A percentile compares a stretch with the other conserved stretches of the same genome.
Conservation (phyloP, 202 grass and related monocot species). For the Hordeum pubiflorum region DNA sequence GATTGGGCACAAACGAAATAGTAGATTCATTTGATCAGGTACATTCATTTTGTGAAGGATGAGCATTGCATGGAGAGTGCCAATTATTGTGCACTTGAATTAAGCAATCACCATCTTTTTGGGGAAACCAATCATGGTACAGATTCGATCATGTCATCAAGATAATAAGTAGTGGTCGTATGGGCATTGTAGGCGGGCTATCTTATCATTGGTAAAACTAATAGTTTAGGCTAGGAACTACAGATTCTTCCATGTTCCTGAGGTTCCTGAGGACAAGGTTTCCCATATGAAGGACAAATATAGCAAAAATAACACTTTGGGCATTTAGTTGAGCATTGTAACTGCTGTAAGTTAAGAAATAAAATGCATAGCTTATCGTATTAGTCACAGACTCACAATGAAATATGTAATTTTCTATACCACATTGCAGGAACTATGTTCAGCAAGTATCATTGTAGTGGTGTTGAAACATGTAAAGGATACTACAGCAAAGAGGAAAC, state of each 20-base stretch:
- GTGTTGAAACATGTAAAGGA: conserved; percentile 3
- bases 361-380: not conserved
- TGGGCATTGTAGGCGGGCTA: conserved; percentile 20
- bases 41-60: conserved; percentile 9
- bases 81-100: conserved; percentile 34
- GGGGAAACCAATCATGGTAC: conserved; percentile 31
- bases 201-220: conserved; percentile 15
- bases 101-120: not conserved
- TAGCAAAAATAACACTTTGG: not conserved
- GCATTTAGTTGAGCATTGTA: not conserved
- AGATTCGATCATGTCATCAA: conserved; percentile 2
- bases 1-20: not conserved
- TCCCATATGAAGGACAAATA: not conserved
- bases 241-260: conserved; percentile 7
- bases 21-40: not conserved
- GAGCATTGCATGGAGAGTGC: not conserved
- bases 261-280: not conserved
- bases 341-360: conserved; percentile 1
- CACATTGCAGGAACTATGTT: conserved; percentile 9
- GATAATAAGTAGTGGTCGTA: conserved; percentile 23
- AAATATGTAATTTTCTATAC: not conserved
- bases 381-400: conserved; percentile 4
- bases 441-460: not conserved
- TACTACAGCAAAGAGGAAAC: not conserved
- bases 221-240: not conserved